Evolutionary conservation across 2,329 filamentous ascomycete genomes (phyloP).

Genomic region (Cladophialophora chaetospira): DNA sequence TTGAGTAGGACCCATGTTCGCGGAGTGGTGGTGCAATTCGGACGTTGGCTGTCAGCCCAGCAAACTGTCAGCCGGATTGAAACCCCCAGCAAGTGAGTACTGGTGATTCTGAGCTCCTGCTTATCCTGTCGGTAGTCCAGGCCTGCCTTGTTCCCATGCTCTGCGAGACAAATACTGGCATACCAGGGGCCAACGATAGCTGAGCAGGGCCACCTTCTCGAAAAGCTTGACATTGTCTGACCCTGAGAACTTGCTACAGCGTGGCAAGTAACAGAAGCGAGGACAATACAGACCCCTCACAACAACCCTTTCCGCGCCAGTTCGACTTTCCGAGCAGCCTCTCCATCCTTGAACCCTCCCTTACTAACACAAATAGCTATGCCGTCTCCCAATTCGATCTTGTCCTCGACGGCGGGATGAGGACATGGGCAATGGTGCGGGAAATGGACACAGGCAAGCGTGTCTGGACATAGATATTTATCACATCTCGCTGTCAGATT

Average conservation of each 20-base stretch:
- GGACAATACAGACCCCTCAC: constrained; percentile 34
- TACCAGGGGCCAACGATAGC: no score
- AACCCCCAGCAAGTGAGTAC: no score
- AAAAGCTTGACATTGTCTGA: no score
- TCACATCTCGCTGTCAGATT: constrained; percentile 71
- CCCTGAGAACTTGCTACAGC: neutral
- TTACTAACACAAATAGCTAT: constrained; percentile 52
- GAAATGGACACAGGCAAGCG: constrained; percentile 91
- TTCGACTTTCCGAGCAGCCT: constrained; percentile 52
- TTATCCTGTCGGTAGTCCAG: no score
- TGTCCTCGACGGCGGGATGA: constrained; percentile 74
- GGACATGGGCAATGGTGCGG: constrained; percentile 96
- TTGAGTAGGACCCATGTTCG: no score
- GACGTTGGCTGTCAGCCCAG: no score
- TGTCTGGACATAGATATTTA: constrained; percentile 92
- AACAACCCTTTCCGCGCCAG: constrained; percentile 52
- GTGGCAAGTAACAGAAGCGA: neutral
- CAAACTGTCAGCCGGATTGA: no score
- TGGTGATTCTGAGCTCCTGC: no score
- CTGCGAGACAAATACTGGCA: no score
- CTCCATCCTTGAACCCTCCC: constrained; percentile 50
- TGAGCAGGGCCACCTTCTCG: no score
- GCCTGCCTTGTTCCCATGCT: no score
- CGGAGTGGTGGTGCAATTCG: no score
- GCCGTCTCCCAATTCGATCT: constrained; percentile 62